Evolutionary conservation across 2,329 filamentous ascomycete genomes (phyloP).

Genomic region (Stylonectria norvegica): DNA sequence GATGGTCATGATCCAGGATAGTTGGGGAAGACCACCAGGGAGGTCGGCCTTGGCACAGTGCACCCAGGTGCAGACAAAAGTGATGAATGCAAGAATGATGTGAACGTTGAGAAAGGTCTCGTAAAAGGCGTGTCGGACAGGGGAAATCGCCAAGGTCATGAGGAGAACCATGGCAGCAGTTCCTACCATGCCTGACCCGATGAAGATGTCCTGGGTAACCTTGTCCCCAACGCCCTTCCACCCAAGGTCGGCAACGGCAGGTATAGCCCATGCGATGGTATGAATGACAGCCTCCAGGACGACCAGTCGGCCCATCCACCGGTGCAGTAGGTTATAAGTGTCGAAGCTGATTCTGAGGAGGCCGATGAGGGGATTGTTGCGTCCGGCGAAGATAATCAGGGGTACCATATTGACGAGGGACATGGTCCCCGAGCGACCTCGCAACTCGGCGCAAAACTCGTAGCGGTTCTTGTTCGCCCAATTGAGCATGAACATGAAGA

Average conservation of each 20-base stretch:
- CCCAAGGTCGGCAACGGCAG: conserved; percentile 63
- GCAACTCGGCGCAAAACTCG: conserved; percentile 73
- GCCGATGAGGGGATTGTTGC: conserved; percentile 88
- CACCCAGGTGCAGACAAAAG: conserved; percentile 70
- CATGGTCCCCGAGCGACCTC: conserved; percentile 80
- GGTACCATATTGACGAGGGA: conserved; percentile 89
- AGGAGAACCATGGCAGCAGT: conserved; percentile 62
- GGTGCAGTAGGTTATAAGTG: conserved; percentile 74
- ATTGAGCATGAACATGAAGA: conserved; percentile 61
- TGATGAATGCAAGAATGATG: conserved; percentile 67
- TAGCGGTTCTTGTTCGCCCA: conserved; percentile 56
- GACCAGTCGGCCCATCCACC: conserved; percentile 76
- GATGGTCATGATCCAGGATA: conserved; percentile 70
- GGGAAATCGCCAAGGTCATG: conserved; percentile 67
- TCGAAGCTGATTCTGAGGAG: conserved; percentile 88
- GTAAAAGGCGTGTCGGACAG: conserved; percentile 90
- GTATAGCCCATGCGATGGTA: conserved; percentile 69
- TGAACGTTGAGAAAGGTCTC: conserved; percentile 91
- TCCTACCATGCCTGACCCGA: conserved; percentile 61
- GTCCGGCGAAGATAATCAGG: conserved; percentile 79
- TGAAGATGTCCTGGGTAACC: conserved; percentile 59
- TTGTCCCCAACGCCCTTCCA: conserved; percentile 54
- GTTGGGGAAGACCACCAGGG: conserved; percentile 64
- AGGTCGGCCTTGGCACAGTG: conserved; percentile 69
- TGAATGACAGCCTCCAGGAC: conserved; percentile 67